Evolutionary conservation across 495 filamentous ascomycete species (phyloP).

Genomic region (Tirmania nivea): DNA sequence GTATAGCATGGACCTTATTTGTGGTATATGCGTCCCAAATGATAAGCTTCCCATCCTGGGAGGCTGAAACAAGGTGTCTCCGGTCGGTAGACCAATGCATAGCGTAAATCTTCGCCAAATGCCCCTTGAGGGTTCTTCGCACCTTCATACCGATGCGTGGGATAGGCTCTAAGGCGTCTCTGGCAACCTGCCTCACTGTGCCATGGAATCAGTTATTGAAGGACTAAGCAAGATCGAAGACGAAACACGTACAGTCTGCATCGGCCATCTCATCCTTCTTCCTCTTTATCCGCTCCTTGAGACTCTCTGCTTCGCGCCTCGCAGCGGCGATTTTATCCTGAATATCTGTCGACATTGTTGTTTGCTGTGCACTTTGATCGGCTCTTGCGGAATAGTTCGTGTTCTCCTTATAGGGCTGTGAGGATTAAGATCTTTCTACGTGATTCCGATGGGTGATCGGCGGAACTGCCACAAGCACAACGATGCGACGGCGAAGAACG

Average conservation of each 20-base stretch:
- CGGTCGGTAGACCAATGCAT: slow-evolving; percentile 99
- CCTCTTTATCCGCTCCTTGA: slow-evolving; percentile 98
- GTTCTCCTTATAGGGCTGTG: no score
- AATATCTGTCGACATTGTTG: slow-evolving; percentile 28
- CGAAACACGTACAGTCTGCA: slow-evolving; percentile 59
- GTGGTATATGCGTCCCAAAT: slow-evolving; percentile 99
- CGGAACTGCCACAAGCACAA: no score
- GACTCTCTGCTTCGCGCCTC: slow-evolving; percentile 86
- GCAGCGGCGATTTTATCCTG: slow-evolving; percentile 85
- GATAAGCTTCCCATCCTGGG: slow-evolving; percentile 97
- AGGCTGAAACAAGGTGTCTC: slow-evolving; percentile 91
- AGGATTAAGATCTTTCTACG: no score
- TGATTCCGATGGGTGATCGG: no score
- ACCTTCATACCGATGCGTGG: slow-evolving; percentile 91
- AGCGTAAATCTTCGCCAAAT: slow-evolving; percentile 96
- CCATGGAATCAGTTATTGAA: slow-evolving; percentile 3
- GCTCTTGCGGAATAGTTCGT: no score
- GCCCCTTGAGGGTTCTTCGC: slow-evolving; percentile 84
- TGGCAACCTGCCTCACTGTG: slow-evolving; percentile 77
- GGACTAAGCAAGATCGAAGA: not conserved
- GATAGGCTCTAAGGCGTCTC: slow-evolving; percentile 66
- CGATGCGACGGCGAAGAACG: no score
- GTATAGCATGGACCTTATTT: slow-evolving; percentile 98
- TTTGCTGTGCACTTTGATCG: not conserved
- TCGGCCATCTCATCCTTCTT: slow-evolving; percentile 99